Evolutionary conservation across 345 rosid genomes (phyloP).

Genomic region (Balakata baccata): DNA sequence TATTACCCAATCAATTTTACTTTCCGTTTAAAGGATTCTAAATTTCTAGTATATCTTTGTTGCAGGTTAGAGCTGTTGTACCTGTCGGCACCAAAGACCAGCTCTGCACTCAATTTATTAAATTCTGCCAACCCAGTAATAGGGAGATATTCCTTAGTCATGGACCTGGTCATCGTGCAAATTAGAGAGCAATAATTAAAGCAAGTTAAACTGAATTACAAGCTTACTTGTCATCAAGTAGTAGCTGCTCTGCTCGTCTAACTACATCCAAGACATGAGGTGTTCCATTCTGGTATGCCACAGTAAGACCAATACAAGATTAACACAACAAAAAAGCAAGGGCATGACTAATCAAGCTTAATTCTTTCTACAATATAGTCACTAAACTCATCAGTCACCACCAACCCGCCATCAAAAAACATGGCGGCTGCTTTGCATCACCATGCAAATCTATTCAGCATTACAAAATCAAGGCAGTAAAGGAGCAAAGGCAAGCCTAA

Average conservation of each 20-base stretch:
- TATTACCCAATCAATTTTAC: background rate
- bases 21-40: background rate
- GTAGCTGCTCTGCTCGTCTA: slow-evolving; percentile 14
- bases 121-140: slow-evolving; percentile 72
- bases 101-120: slow-evolving; percentile 77
- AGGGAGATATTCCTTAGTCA: slow-evolving; percentile 76
- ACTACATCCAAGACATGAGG: slow-evolving; percentile 36
- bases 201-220: background rate
- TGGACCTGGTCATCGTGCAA: slow-evolving; percentile 33
- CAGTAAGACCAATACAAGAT: too few species aligned
- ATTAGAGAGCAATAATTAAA: background rate
- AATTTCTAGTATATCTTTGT: background rate
- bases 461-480: too few species aligned
- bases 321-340: too few species aligned
- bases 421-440: too few species aligned
- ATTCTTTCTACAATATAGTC: too few species aligned
- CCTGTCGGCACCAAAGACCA: slow-evolving; percentile 74
- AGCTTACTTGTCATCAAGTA: slow-evolving; percentile 10
- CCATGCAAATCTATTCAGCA: too few species aligned
- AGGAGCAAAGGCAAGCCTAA: too few species aligned
- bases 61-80: slow-evolving; percentile 10
- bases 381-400: too few species aligned
- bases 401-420: too few species aligned
- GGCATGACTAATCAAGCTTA: too few species aligned
- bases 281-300: slow-evolving; percentile 57